Conservation (phyloP, 805 yeast species). For the Barnettozyma botsteinii region DNA sequence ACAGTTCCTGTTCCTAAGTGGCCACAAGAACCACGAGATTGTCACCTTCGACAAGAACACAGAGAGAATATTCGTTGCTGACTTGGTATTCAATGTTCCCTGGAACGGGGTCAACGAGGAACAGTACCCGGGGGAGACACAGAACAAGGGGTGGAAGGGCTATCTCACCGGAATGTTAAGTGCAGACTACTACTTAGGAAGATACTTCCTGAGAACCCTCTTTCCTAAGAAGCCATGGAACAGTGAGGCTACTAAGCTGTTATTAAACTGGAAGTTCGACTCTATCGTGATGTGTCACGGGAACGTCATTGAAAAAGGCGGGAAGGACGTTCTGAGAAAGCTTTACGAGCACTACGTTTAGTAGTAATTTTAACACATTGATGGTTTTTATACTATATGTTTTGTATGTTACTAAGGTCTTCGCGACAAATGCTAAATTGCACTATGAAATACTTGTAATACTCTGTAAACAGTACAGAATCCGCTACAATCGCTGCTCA, state of each 20-base stretch:
- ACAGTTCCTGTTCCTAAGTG: slow-evolving; percentile 52
- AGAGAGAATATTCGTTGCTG: slow-evolving; percentile 52
- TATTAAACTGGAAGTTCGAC: slow-evolving; percentile 39
- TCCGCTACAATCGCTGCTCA: too few species aligned
- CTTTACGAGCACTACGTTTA: slow-evolving; percentile 6
- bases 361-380: too few species aligned
- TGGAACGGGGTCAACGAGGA: slow-evolving; percentile 46
- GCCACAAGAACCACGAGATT: slow-evolving; percentile 54
- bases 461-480: too few species aligned
- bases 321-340: slow-evolving; percentile 23
- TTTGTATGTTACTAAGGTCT: too few species aligned
- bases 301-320: slow-evolving; percentile 41
- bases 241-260: slow-evolving; percentile 13
- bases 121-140: slow-evolving; percentile 35
- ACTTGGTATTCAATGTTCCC: slow-evolving; percentile 54
- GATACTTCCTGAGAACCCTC: slow-evolving; percentile 25
- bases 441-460: too few species aligned
- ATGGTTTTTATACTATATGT: too few species aligned
- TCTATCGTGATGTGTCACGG: slow-evolving; percentile 58
- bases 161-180: slow-evolving; percentile 36
- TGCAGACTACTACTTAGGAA: slow-evolving; percentile 36
- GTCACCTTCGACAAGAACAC: slow-evolving; percentile 42
- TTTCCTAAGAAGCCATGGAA: slow-evolving; percentile 14
- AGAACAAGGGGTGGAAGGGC: slow-evolving; percentile 37
- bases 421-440: too few species aligned